Percentiles rank a stretch among this genome's conserved stretches.
Evolutionary conservation across 768 basidiomycete genomes (phyloP).

Genomic region (Kwoniella sp.): DNA sequence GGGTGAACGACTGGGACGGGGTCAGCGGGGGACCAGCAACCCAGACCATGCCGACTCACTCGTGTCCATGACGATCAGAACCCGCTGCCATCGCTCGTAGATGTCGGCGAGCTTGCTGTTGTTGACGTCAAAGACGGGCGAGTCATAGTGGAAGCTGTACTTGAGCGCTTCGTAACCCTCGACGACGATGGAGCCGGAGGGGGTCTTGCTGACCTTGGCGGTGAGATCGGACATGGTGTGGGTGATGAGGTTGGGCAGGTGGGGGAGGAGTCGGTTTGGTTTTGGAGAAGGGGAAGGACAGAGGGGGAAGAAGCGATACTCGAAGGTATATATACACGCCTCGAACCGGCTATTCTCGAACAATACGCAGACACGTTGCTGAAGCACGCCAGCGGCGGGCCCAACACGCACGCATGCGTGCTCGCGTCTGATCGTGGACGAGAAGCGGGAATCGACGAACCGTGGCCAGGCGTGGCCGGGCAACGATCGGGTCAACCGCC

Average conservation of each 20-base stretch:
- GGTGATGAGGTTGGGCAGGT: too few species aligned
- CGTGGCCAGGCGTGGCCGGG: too few species aligned
- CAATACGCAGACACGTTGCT: too few species aligned
- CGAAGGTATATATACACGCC: background rate
- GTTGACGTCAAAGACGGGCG: constrained; percentile 46
- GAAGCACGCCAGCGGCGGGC: too few species aligned
- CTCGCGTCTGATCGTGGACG: too few species aligned
- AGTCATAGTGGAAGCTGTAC: constrained; percentile 48
- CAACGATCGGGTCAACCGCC: too few species aligned
- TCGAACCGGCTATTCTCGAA: too few species aligned
- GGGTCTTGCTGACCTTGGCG: constrained; percentile 40
- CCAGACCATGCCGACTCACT: too few species aligned
- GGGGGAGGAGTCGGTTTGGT: too few species aligned
- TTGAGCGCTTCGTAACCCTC: constrained; percentile 48
- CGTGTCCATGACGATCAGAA: constrained; percentile 49
- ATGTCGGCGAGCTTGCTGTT: constrained; percentile 45
- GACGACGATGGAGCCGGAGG: constrained; percentile 38
- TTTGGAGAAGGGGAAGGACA: background rate
- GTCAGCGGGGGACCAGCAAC: background rate
- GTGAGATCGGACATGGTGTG: constrained; percentile 48
- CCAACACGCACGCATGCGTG: too few species aligned
- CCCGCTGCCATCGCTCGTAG: constrained; percentile 49
- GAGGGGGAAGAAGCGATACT: background rate
- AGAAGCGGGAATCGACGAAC: too few species aligned
- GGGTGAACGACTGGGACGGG: constrained; percentile 33